phyloP scores from a whole-genome alignment of 2,329 filamentous ascomycete genomes.

The Neonectria magnoliae region DNA sequence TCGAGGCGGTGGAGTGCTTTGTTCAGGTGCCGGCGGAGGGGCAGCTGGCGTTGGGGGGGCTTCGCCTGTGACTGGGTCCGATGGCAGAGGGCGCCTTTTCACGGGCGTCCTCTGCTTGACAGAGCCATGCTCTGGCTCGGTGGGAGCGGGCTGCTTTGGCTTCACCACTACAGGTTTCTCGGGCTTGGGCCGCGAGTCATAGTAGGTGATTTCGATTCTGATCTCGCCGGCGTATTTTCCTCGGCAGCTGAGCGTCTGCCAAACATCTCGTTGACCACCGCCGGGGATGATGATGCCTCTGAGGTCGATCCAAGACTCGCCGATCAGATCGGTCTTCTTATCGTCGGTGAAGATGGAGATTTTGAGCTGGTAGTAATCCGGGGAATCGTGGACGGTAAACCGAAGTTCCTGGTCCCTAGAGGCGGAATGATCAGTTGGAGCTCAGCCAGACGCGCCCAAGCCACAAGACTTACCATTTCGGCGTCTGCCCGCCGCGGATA shows the following conservation, averaged over 20 bases:
- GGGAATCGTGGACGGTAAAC: conserved; percentile 94
- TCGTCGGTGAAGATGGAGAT: conserved; percentile 98
- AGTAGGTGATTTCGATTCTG: conserved; percentile 94
- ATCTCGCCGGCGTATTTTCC: conserved; percentile 97
- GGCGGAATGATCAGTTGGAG: conserved; percentile 30
- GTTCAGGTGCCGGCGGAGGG: conserved; percentile 51
- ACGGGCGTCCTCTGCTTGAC: conserved; percentile 68
- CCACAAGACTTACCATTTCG: conserved; percentile 76
- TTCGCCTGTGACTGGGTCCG: conserved; percentile 74
- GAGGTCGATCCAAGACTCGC: conserved; percentile 90
- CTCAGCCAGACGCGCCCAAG: background rate
- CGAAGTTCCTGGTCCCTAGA: conserved; percentile 95
- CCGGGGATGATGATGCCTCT: conserved; percentile 82
- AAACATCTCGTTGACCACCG: conserved; percentile 92
- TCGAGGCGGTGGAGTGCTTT: conserved; percentile 58
- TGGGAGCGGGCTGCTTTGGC: conserved; percentile 54
- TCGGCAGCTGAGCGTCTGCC: conserved; percentile 87
- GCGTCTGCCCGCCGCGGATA: conserved; percentile 92
- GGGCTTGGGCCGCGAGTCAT: conserved; percentile 85
- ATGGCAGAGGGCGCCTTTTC: conserved; percentile 85
- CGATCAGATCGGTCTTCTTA: conserved; percentile 96
- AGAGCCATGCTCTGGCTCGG: conserved; percentile 51
- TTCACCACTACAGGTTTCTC: conserved; percentile 71
- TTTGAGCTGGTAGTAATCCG: conserved; percentile 96
- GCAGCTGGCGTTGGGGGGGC: conserved; percentile 34